Conservation (phyloP, 2,329 filamentous ascomycete species). For the Neophaeococcomyces mojaviensis region DNA sequence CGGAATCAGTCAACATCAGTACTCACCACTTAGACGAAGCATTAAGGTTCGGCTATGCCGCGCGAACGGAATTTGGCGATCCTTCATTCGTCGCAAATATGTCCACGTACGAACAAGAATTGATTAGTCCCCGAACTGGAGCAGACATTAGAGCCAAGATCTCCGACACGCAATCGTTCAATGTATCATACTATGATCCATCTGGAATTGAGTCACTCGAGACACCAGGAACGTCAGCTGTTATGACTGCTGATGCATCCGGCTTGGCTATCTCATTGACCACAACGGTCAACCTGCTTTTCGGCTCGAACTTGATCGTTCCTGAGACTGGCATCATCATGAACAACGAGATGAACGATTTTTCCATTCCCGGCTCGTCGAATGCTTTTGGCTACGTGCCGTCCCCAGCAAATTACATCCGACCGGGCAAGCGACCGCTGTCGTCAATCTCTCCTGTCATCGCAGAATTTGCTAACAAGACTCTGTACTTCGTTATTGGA, state of each 20-base stretch:
- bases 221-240: slow-evolving; percentile 49
- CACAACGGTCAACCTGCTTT: slow-evolving; percentile 81
- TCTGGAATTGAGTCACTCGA: slow-evolving; percentile 57
- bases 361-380: slow-evolving; percentile 67
- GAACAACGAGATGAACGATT: slow-evolving; percentile 63
- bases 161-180: slow-evolving; percentile 61
- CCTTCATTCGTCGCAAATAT: slow-evolving; percentile 64
- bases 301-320: slow-evolving; percentile 71
- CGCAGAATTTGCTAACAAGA: slow-evolving; percentile 57
- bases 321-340: slow-evolving; percentile 77
- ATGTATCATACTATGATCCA: slow-evolving; percentile 68
- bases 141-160: slow-evolving; percentile 58
- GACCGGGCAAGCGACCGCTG: slow-evolving; percentile 71
- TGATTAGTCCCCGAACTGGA: slow-evolving; percentile 58
- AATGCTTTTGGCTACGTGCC: slow-evolving; percentile 85
- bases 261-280: slow-evolving; percentile 76
- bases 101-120: slow-evolving; percentile 54
- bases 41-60: slow-evolving; percentile 79
- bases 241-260: slow-evolving; percentile 58
- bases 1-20: slow-evolving; percentile 55
- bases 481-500: slow-evolving; percentile 62
- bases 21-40: slow-evolving; percentile 81
- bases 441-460: slow-evolving; percentile 78
- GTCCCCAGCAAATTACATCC: slow-evolving; percentile 71
- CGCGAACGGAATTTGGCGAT: slow-evolving; percentile 73